Percentiles rank a stretch among this genome's conserved stretches.
These are phyloP conservation scores for Fusarium sambucinum DNA, from an alignment of 2,329 filamentous ascomycete genomes.

Conservation along the genomic window DNA sequence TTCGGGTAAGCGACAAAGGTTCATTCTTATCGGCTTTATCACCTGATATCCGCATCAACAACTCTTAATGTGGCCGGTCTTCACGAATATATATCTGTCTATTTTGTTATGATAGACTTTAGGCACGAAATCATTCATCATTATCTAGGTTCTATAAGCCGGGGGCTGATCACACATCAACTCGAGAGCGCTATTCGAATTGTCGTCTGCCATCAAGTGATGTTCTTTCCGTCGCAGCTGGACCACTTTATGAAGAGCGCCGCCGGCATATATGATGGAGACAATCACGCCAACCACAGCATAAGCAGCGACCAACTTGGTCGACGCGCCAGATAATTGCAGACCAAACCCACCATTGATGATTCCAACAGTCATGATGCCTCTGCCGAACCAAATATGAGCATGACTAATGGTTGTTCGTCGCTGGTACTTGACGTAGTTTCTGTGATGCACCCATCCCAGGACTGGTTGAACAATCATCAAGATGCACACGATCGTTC, in stretches of 20 bases:
- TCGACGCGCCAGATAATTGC: not conserved
- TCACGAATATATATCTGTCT: not conserved
- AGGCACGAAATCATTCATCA: not conserved
- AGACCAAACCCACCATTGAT: not conserved
- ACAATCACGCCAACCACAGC: not conserved
- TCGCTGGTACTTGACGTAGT: constrained; percentile 3
- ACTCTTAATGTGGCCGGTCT: not conserved
- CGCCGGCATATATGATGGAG: not conserved
- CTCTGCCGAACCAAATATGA: constrained; percentile 11
- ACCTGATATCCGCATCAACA: not conserved
- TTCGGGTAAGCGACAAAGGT: not conserved
- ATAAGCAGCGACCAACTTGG: not conserved
- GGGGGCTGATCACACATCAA: not conserved
- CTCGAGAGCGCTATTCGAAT: not conserved
- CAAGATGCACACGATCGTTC: not conserved
- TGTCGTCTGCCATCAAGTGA: fast-evolving
- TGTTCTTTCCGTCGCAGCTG: not conserved
- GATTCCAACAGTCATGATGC: constrained; percentile 9
- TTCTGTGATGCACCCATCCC: constrained; percentile 11
- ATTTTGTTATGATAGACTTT: fast-evolving
- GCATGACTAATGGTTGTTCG: constrained; percentile 2
- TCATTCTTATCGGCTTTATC: not conserved
- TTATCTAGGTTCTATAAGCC: not conserved
- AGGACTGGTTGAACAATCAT: not conserved
- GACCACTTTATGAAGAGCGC: not conserved